Evolutionary conservation across 2,329 filamentous ascomycete genomes (phyloP).

Genomic region (Pseudogymnoascus sp.): DNA sequence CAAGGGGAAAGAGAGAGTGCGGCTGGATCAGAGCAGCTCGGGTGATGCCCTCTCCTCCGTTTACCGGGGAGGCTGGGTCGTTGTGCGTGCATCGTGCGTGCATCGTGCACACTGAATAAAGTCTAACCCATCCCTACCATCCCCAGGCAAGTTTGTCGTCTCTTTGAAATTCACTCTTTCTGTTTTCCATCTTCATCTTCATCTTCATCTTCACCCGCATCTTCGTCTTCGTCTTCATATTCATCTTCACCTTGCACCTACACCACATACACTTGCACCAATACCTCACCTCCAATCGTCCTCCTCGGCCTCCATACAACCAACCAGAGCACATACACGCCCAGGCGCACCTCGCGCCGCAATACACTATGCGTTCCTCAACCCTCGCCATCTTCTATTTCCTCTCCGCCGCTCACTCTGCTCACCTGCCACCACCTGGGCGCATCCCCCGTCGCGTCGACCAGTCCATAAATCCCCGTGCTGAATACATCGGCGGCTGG

Average conservation of each 20-base stretch:
- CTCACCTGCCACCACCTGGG: neutral
- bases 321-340: neutral
- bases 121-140: neutral
- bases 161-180: neutral
- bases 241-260: neutral
- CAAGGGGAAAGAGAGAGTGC: no score
- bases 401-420: neutral
- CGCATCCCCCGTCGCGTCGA: neutral
- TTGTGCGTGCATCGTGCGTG: neutral
- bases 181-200: neutral
- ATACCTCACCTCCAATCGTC: neutral
- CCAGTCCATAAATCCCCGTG: conserved; percentile 1
- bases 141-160: neutral
- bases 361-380: neutral
- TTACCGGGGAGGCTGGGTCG: neutral
- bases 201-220: no score
- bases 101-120: neutral
- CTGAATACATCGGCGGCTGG: conserved; percentile 4
- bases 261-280: neutral
- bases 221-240: neutral
- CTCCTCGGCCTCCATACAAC: neutral
- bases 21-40: no score
- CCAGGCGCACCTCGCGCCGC: neutral
- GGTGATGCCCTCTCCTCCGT: no score
- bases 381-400: neutral